Evolutionary conservation across 192 early-diverging fungal species (phyloP).

Genomic region (Cladochytrium replicatum): DNA sequence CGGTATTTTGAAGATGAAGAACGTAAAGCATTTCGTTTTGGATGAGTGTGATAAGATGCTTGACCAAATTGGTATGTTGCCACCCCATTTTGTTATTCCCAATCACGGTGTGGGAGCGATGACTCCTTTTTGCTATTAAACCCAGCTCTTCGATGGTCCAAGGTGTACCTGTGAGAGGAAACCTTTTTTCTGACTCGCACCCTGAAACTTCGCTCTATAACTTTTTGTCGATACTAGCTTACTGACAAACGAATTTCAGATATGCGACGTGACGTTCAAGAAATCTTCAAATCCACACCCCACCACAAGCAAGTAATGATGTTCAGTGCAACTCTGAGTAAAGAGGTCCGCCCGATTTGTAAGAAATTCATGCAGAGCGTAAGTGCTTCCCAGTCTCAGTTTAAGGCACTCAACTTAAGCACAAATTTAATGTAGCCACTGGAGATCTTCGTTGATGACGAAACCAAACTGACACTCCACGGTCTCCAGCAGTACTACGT

Average conservation of each 20-base stretch:
- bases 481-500: slow-evolving; percentile 94
- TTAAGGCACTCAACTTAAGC: neutral
- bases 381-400: slow-evolving; percentile 13
- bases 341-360: slow-evolving; percentile 87
- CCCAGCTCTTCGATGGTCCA: slow-evolving; percentile 66
- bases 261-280: slow-evolving; percentile 95
- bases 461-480: slow-evolving; percentile 95
- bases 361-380: slow-evolving; percentile 96
- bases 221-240: too few species aligned
- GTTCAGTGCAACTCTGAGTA: slow-evolving; percentile 91
- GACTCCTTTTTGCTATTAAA: slow-evolving; percentile 50
- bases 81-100: neutral
- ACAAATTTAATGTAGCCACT: slow-evolving; percentile 50
- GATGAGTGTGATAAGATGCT: slow-evolving; percentile 99
- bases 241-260: too few species aligned
- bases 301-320: slow-evolving; percentile 99
- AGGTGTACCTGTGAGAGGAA: slow-evolving; percentile 30
- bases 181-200: slow-evolving; percentile 16
- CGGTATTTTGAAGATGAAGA: slow-evolving; percentile 67
- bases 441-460: slow-evolving; percentile 96
- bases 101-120: slow-evolving; percentile 6
- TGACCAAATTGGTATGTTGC: slow-evolving; percentile 73
- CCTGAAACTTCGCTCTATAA: too few species aligned
- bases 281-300: slow-evolving; percentile 88
- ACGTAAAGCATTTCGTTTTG: slow-evolving; percentile 94